These are phyloP conservation scores for Boletus subcaerulescens DNA, from an alignment of 768 basidiomycete species.

Conservation along the genomic window DNA sequence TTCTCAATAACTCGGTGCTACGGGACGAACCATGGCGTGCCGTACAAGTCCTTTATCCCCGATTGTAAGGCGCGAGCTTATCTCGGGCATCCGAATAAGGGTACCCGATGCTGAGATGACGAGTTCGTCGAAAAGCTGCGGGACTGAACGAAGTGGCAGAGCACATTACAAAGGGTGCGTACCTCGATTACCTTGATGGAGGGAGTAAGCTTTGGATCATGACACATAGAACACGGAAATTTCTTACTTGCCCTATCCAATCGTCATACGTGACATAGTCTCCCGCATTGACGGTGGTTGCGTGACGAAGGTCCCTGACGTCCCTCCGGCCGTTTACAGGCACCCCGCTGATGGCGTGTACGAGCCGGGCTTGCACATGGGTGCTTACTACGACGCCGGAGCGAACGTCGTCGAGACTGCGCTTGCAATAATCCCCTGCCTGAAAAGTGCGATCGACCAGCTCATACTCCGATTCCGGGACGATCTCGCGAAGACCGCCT, in stretches of 20 bases:
- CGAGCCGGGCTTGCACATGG: constrained; percentile 61
- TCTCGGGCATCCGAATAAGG: constrained; percentile 71
- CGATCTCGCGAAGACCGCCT: constrained; percentile 58
- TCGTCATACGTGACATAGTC: constrained; percentile 81
- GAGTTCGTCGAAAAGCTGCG: constrained; percentile 80
- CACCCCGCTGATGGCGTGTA: constrained; percentile 69
- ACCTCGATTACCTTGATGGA: constrained; percentile 70
- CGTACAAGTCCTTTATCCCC: constrained; percentile 75
- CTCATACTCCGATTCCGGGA: constrained; percentile 62
- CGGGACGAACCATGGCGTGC: constrained; percentile 4
- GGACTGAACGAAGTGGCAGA: constrained; percentile 13
- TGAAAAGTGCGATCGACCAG: constrained; percentile 78
- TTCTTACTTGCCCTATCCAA: constrained; percentile 85
- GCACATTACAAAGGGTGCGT: constrained; percentile 18
- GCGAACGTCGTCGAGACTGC: constrained; percentile 65
- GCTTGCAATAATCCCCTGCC: constrained; percentile 80
- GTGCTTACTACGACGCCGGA: constrained; percentile 73
- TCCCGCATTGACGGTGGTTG: constrained; percentile 64
- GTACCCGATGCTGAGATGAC: constrained; percentile 65
- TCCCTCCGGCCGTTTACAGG: constrained; percentile 62
- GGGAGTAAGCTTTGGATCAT: constrained; percentile 9
- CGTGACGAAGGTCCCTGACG: constrained; percentile 52
- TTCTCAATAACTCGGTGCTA: constrained; percentile 1
- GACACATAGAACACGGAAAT: constrained; percentile 6
- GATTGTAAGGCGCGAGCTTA: constrained; percentile 70